Evolutionary conservation across 306 rosid genomes (phyloP).

Genomic region (Cicer judaicum): DNA sequence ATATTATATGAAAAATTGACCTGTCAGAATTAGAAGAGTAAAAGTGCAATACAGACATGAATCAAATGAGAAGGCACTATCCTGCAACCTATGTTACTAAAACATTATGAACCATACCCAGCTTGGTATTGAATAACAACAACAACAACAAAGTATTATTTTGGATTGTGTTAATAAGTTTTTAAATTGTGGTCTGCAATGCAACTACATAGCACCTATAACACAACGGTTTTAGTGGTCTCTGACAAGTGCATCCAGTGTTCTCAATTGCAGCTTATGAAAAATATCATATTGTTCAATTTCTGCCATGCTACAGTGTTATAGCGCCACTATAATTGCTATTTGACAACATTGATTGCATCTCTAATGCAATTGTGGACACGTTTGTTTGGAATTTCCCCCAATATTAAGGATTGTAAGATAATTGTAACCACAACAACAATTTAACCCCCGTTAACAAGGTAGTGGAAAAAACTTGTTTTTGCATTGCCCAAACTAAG

Average conservation of each 20-base stretch:
- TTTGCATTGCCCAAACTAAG: background rate
- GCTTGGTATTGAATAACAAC: background rate
- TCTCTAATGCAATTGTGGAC: background rate
- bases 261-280: too few species aligned
- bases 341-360: too few species aligned
- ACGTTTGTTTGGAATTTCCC: background rate
- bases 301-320: too few species aligned
- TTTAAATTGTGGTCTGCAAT: too few species aligned
- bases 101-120: conserved; percentile 11
- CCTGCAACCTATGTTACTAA: background rate
- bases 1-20: background rate
- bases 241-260: background rate
- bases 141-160: background rate
- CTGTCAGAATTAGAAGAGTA: background rate
- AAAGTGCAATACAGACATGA: conserved; percentile 4
- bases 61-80: conserved; percentile 25
- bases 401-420: background rate
- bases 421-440: too few species aligned
- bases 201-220: too few species aligned
- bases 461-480: background rate
- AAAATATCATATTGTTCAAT: too few species aligned
- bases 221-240: background rate
- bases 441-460: background rate
- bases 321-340: too few species aligned
- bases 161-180: too few species aligned